A percentile compares a stretch with the other conserved stretches of the same genome.
These are phyloP conservation scores for Ustilago sp. DNA, from an alignment of 1,284 basidiomycete species.

Conservation along the genomic window DNA sequence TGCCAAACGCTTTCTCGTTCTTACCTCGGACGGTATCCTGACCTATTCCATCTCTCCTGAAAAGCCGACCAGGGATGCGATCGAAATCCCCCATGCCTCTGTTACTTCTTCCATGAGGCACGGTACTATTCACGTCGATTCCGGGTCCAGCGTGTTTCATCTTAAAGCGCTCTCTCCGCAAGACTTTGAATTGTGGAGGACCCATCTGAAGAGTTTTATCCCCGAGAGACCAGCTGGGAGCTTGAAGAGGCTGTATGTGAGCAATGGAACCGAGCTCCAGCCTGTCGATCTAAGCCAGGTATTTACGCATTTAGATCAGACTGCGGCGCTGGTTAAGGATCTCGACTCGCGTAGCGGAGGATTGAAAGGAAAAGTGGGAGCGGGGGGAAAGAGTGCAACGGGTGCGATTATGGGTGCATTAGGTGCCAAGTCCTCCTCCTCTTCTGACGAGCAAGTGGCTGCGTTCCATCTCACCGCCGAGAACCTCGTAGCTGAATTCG, in stretches of 20 bases:
- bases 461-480: constrained; percentile 51
- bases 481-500: constrained; percentile 53
- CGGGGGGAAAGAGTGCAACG: constrained; percentile 12
- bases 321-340: constrained; percentile 54
- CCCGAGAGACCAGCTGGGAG: constrained; percentile 46
- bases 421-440: constrained; percentile 25
- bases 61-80: constrained; percentile 61
- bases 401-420: constrained; percentile 41
- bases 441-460: constrained; percentile 29
- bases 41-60: constrained; percentile 63
- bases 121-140: constrained; percentile 68
- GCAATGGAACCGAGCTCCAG: constrained; percentile 55
- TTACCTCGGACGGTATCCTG: constrained; percentile 63
- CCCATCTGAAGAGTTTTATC: constrained; percentile 62
- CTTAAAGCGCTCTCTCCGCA: constrained; percentile 63
- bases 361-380: constrained; percentile 23
- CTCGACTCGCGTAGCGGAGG: constrained; percentile 13
- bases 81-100: constrained; percentile 67
- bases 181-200: constrained; percentile 66
- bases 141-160: constrained; percentile 66
- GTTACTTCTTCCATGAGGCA: constrained; percentile 65
- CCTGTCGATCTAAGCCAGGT: constrained; percentile 54
- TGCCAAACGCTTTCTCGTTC: constrained; percentile 67
- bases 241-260: constrained; percentile 50
- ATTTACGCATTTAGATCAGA: constrained; percentile 51